Conservation (phyloP, 2,329 filamentous ascomycete species). For the Clonostachys chloroleuca region DNA sequence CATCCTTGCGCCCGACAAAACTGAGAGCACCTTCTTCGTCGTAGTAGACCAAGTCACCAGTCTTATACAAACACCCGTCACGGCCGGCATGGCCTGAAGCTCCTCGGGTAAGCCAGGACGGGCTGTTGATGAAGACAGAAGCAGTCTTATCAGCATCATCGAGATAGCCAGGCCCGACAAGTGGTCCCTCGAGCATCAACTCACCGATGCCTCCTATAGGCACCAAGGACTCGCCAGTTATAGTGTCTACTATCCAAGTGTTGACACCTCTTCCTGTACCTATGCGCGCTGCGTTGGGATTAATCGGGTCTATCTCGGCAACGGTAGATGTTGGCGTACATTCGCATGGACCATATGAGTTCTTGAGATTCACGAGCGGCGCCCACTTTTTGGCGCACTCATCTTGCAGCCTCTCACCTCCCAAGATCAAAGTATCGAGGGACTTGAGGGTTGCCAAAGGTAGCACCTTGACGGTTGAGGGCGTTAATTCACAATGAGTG, state of each 20-base stretch:
- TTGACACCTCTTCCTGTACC: conserved; percentile 4
- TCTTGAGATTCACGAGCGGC: conserved; percentile 24
- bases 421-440: conserved; percentile 8
- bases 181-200: conserved; percentile 39
- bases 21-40: conserved; percentile 18
- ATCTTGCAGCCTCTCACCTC: conserved; percentile 29
- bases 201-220: conserved; percentile 23
- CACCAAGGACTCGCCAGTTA: background rate
- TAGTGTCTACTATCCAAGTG: conserved; percentile 13
- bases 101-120: conserved; percentile 1
- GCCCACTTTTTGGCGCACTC: conserved; percentile 18
- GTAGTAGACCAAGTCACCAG: conserved; percentile 17
- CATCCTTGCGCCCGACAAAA: conserved; percentile 38
- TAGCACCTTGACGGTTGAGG: conserved; percentile 5
- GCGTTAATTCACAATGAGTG: conserved; percentile 5
- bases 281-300: conserved; percentile 7
- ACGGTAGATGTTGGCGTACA: conserved; percentile 33
- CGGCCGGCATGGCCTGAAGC: background rate
- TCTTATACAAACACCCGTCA: conserved; percentile 6
- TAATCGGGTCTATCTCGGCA: background rate
- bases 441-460: background rate
- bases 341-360: conserved; percentile 36
- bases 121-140: conserved; percentile 1
- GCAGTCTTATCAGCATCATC: conserved; percentile 3
- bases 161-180: conserved; percentile 36